phyloP scores from a whole-genome alignment of 805 yeast genomes.

The Candida ipomoeae region DNA sequence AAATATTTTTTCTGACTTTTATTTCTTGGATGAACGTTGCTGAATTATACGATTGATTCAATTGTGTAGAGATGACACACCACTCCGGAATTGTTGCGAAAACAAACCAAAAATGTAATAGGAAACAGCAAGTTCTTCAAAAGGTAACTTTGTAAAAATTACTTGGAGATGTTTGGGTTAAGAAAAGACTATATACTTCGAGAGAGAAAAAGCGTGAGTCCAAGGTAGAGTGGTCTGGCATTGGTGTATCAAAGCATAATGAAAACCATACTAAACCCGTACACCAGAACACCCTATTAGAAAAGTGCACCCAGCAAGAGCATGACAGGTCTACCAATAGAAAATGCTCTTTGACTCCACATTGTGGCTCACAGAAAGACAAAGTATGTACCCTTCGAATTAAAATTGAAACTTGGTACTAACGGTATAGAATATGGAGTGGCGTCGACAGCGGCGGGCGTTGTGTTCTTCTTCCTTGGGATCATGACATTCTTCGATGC shows the following conservation, averaged over 20 bases:
- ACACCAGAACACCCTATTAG: conserved; percentile 4
- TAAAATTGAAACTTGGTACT: conserved; percentile 9
- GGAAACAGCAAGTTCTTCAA: too few relatives aligned
- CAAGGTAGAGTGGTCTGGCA: background rate
- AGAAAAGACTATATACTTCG: background rate
- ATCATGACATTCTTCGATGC: conserved; percentile 83
- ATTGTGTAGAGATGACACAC: too few relatives aligned
- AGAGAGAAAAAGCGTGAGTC: too few relatives aligned
- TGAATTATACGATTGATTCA: too few relatives aligned
- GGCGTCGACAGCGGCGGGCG: conserved; percentile 84
- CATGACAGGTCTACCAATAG: background rate
- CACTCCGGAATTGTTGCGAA: background rate
- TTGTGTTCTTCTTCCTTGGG: conserved; percentile 75
- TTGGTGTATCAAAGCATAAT: background rate
- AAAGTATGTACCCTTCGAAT: conserved; percentile 46
- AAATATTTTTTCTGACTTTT: too few relatives aligned
- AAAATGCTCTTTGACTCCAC: conserved; percentile 19
- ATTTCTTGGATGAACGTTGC: too few relatives aligned
- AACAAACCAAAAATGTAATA: background rate
- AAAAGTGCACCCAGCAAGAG: background rate
- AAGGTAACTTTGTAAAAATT: too few relatives aligned
- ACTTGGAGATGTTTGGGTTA: too few relatives aligned
- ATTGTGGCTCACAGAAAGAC: conserved; percentile 71
- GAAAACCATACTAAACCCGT: conserved; percentile 4
- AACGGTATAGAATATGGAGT: conserved; percentile 73